Evolutionary conservation across 73 alveolate genomes (phyloP).

Genomic region (Symbiodinium natans): DNA sequence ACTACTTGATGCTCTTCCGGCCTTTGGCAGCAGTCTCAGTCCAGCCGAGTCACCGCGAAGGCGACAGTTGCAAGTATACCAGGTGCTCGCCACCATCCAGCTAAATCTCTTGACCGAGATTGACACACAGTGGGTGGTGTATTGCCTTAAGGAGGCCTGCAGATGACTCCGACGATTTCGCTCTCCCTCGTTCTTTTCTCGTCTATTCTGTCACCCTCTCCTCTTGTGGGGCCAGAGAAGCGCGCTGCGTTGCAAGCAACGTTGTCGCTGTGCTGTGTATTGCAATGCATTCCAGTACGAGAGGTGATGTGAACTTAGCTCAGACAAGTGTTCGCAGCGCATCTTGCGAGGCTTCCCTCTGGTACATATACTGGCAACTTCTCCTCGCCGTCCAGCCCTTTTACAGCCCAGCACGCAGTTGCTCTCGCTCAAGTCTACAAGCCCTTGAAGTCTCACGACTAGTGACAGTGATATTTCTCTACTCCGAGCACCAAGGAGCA

Average conservation of each 20-base stretch:
- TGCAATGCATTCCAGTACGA: too few species aligned
- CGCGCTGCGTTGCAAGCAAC: too few species aligned
- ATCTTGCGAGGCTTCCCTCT: not conserved
- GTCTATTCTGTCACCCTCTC: too few species aligned
- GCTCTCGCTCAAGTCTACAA: too few species aligned
- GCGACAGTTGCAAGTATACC: not conserved
- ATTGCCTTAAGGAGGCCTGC: not conserved
- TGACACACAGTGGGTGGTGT: not conserved
- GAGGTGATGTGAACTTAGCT: too few species aligned
- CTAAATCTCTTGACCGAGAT: not conserved
- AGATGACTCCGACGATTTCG: too few species aligned
- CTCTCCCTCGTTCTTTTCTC: too few species aligned
- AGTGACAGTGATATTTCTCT: too few species aligned
- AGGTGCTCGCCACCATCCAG: not conserved
- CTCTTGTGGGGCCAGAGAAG: too few species aligned
- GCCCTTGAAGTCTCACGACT: too few species aligned
- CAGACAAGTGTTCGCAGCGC: too few species aligned
- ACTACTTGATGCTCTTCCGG: conserved; percentile 67
- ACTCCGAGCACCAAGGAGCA: not conserved
- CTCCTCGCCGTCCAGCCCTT: not conserved
- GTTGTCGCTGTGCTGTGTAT: too few species aligned
- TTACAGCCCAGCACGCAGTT: not conserved
- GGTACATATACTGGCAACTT: not conserved
- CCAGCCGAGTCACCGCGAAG: not conserved
- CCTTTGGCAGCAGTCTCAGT: conserved; percentile 26